Evolutionary conservation across 2,329 filamentous ascomycete species (phyloP), one percentile per base, ranked within the genome.

Genomic region (Cyclaneusma minus): DNA sequence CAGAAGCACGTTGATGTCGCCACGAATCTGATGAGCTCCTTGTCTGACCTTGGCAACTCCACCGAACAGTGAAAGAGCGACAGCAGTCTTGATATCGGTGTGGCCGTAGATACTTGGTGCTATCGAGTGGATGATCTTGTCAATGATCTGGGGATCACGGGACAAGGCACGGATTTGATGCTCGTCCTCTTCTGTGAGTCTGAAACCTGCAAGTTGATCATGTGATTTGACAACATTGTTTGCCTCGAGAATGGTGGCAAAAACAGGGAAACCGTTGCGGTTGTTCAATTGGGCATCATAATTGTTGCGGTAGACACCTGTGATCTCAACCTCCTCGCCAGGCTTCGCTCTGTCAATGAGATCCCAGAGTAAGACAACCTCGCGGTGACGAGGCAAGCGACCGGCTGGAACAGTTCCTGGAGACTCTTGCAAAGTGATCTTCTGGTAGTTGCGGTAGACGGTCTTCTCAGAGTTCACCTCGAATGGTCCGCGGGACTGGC

Each of bases 231-330:
- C 76, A 4, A 95, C 73, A 40, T 98, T 85, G 54, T 98, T 98
- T 14, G 91, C 91, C 52, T 98, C 89, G 4, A 98, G 67, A 32
- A 98, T 89, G 0, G 89, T 98, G 4, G 89, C 87, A 51, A 98
- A 98, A 18, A 98, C 89, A 0, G 89, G 89, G 56, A 98, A 95
- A 4, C 89, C 89, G 47, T 95, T 98, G 46, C 89, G 87, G 58
- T 94, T 95, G 58, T 98, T 98, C 29, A 98, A 67, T 41, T 92
- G 83, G 3, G 89, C 85, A 49, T 95, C 87, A 46, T 94, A 98
- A 56, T 91, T 95, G 61, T 98, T 98, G 42, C 84, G 77, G 56
- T 98, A 98, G 40, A 93, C 81, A 36, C 89, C 89, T 6, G 85
- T 95, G 7, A 98, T 75, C 47, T 98, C 89, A 30, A 98, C 85